These are phyloP conservation scores for Coelomomyces lativittatus DNA, from an alignment of 371 early-diverging fungal species.

Conservation along the genomic window DNA sequence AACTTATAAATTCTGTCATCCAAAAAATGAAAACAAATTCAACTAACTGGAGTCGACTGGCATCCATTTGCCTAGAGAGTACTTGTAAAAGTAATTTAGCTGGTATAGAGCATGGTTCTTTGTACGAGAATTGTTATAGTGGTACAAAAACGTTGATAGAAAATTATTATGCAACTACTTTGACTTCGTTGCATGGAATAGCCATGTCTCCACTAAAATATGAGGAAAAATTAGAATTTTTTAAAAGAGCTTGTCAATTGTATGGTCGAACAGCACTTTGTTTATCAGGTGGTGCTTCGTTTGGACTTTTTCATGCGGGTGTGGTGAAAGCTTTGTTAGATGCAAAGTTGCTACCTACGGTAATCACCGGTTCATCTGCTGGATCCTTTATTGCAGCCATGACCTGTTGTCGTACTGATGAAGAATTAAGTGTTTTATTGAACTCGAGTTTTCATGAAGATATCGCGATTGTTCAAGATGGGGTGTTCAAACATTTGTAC, in stretches of 20 bases:
- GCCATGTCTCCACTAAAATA: neutral
- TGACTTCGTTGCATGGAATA: neutral
- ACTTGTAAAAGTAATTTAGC: slow-evolving; percentile 61
- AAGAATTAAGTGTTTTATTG: slow-evolving; percentile 48
- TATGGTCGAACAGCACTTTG: slow-evolving; percentile 35
- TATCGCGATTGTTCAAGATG: too few relatives aligned
- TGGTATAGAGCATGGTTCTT: slow-evolving; percentile 52
- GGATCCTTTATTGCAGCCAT: slow-evolving; percentile 54
- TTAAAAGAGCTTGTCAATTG: slow-evolving; percentile 6
- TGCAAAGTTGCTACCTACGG: slow-evolving; percentile 42
- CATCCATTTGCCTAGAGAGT: slow-evolving; percentile 28
- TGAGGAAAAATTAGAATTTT: slow-evolving; percentile 9
- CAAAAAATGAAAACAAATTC: slow-evolving; percentile 11
- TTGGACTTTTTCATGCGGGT: slow-evolving; percentile 50
- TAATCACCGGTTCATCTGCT: slow-evolving; percentile 51
- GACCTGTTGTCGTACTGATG: slow-evolving; percentile 50
- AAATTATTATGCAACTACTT: slow-evolving; percentile 8
- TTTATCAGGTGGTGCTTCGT: slow-evolving; percentile 19
- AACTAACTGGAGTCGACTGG: slow-evolving; percentile 14
- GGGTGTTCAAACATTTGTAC: too few relatives aligned
- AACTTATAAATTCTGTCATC: slow-evolving; percentile 46
- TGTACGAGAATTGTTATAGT: slow-evolving; percentile 15
- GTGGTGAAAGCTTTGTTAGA: slow-evolving; percentile 52
- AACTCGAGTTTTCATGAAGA: too few relatives aligned
- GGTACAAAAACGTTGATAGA: slow-evolving; percentile 22